A percentile compares a stretch with the other conserved stretches of the same genome.
These are phyloP conservation scores for Neodidymelliopsis sp. DNA, from an alignment of 2,329 filamentous ascomycete species.

Conservation along the genomic window DNA sequence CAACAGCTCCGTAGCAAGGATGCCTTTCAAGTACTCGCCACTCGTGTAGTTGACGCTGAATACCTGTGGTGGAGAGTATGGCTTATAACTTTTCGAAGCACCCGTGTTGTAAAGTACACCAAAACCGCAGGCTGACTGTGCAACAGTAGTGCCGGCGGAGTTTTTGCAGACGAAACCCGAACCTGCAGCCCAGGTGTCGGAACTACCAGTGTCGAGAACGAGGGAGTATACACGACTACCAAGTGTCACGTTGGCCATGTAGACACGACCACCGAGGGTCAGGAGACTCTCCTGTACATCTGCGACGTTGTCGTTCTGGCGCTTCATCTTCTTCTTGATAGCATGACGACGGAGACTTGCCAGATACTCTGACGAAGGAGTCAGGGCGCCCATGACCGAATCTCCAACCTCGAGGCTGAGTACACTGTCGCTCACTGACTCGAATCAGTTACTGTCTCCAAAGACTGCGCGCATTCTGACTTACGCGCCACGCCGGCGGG, in stretches of 20 bases:
- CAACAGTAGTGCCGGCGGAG: neutral
- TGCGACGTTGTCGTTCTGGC: slow-evolving; percentile 12
- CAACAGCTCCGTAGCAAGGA: slow-evolving; percentile 31
- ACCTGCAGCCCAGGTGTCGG: slow-evolving; percentile 38
- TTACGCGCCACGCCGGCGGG: slow-evolving; percentile 3
- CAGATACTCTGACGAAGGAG: slow-evolving; percentile 11
- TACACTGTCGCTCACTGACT: slow-evolving; percentile 8
- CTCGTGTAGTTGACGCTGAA: slow-evolving; percentile 36
- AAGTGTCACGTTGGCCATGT: slow-evolving; percentile 39
- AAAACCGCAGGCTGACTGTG: slow-evolving; percentile 27
- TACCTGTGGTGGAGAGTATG: slow-evolving; percentile 4
- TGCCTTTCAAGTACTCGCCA: slow-evolving; percentile 34
- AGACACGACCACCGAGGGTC: slow-evolving; percentile 38
- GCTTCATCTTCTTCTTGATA: slow-evolving; percentile 8
- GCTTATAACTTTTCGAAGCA: slow-evolving; percentile 1
- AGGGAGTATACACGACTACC: slow-evolving; percentile 25
- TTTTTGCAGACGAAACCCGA: slow-evolving; percentile 27
- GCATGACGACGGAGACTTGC: slow-evolving; percentile 12
- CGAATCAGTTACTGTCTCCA: neutral
- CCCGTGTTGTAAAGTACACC: slow-evolving; percentile 23
- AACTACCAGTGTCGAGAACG: slow-evolving; percentile 38
- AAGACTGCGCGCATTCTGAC: too few relatives aligned
- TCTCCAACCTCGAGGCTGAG: slow-evolving; percentile 11
- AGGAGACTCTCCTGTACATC: slow-evolving; percentile 28
- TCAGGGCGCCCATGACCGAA: neutral